Percentiles rank a stretch among this genome's conserved stretches.
Conservation (phyloP, 768 basidiomycete genomes). For the Trametes maxima region DNA sequence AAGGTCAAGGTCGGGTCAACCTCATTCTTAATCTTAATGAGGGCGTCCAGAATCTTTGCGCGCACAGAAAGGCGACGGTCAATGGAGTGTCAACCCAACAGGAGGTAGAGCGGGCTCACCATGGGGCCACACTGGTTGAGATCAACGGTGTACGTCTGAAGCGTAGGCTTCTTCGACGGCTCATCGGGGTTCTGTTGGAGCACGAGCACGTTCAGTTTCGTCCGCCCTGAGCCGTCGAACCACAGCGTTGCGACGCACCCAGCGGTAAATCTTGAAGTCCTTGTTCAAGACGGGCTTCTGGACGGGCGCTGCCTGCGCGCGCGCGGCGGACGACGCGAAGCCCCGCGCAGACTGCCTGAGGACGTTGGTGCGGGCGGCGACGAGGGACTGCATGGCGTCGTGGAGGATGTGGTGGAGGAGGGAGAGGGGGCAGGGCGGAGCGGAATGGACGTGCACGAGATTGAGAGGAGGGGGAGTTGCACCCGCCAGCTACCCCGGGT, state of each 20-base stretch:
- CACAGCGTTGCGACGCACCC: conserved; percentile 58
- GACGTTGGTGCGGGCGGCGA: conserved; percentile 37
- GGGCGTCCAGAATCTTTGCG: conserved; percentile 78
- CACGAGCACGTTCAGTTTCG: conserved; percentile 2
- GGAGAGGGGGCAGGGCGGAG: conserved; percentile 7
- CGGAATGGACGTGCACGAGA: conserved; percentile 18
- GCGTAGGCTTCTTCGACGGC: conserved; percentile 84
- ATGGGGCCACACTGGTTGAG: conserved; percentile 95
- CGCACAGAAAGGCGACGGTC: background rate
- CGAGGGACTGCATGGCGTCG: conserved; percentile 51
- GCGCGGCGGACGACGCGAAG: conserved; percentile 35
- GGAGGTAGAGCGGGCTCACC: conserved; percentile 45
- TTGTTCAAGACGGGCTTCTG: conserved; percentile 78
- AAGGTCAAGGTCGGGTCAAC: conserved; percentile 96
- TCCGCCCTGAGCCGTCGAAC: background rate
- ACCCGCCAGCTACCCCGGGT: conserved; percentile 21
- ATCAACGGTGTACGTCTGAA: conserved; percentile 92
- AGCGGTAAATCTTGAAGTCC: conserved; percentile 99
- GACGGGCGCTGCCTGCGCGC: conserved; percentile 47
- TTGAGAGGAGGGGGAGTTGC: conserved; percentile 9
- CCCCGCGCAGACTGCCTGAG: conserved; percentile 26
- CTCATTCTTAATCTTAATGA: conserved; percentile 99
- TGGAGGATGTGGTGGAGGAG: background rate
- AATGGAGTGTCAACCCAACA: background rate
- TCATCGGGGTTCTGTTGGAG: conserved; percentile 83